Evolutionary conservation across 148 eudicot species (phyloP), one percentile per base, ranked within the genome.

Genomic region (Rhododendron mucronatum): DNA sequence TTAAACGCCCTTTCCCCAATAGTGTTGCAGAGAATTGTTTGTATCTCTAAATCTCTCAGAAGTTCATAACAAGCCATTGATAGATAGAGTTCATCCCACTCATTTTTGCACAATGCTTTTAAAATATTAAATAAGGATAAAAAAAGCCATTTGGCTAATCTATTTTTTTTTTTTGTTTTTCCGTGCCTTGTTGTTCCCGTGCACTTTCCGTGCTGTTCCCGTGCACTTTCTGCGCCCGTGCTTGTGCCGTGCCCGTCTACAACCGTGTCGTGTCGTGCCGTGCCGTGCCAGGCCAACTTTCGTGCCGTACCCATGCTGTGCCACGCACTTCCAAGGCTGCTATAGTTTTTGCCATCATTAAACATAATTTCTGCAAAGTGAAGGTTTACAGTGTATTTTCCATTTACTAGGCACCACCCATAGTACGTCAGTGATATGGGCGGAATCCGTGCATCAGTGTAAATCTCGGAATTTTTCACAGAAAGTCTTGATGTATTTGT

Each of bases 301-400:
- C 30, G 30, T 30, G 30, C 30, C 30, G 30, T 30, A 30, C 30
- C 30, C 30, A 30, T 30, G 30, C 30, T 30, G 30, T 30, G 30
- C 30, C 30, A 30, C 30, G 0, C 30, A 30, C 86, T 89, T 45
- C 89, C 90, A 44, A 89, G 88, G 87, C 86, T 87, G 45, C 65
- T 47, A 81, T 71, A 91, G 12, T 86, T 81, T n/a, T 80, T 53
- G 85, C 82, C 85, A 78, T 73, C 67, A 39, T 87, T 82, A 75
- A 87, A 87, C 85, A 76, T 83, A 23, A 86, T 89, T 74, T 89
- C 91, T 0, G 91, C 91, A 69, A 90, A 90, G 83, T 90, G 88
- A 53, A 89, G 89, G 73, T 50, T 89, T 12, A 89, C 88, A 0
- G 80, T 87, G 84, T 90, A 90, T 37, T 82, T 86, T 69, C 84